Conservation (phyloP, 257 asterid genomes). For the Penstemon davidsonii region DNA sequence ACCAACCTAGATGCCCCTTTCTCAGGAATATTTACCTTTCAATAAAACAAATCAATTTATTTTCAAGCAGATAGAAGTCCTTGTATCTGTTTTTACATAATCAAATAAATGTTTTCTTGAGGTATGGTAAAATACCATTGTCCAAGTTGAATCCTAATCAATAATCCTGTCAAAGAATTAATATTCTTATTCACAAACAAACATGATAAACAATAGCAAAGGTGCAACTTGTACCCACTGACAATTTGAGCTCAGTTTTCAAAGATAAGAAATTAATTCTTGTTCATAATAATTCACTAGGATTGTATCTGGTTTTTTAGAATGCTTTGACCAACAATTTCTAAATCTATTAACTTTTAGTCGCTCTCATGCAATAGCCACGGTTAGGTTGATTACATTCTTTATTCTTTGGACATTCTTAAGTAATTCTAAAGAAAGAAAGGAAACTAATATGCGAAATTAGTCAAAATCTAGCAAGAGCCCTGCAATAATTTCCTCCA, state of each 20-base stretch:
- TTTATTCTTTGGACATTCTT: neutral
- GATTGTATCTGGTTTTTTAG: neutral
- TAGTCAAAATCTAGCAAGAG: neutral
- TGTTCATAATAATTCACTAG: neutral
- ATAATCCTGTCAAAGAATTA: neutral
- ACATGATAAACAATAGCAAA: neutral
- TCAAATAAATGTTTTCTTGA: neutral
- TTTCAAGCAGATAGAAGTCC: neutral
- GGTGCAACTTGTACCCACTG: neutral
- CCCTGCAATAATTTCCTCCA: too few species aligned
- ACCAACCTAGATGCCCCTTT: neutral
- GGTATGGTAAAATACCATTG: neutral
- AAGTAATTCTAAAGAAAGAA: neutral
- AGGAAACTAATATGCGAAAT: neutral
- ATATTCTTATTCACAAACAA: neutral
- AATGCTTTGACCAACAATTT: neutral
- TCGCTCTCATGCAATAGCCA: too few species aligned
- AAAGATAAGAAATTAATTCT: neutral
- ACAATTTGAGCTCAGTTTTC: neutral
- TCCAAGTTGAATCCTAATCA: neutral
- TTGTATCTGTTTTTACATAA: neutral
- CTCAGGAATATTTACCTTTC: neutral
- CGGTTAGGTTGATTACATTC: neutral
- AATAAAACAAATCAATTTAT: too few species aligned
- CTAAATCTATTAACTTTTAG: neutral